Evolutionary conservation across 2,329 filamentous ascomycete species (phyloP).

Genomic region (Diaporthe amygdali): DNA sequence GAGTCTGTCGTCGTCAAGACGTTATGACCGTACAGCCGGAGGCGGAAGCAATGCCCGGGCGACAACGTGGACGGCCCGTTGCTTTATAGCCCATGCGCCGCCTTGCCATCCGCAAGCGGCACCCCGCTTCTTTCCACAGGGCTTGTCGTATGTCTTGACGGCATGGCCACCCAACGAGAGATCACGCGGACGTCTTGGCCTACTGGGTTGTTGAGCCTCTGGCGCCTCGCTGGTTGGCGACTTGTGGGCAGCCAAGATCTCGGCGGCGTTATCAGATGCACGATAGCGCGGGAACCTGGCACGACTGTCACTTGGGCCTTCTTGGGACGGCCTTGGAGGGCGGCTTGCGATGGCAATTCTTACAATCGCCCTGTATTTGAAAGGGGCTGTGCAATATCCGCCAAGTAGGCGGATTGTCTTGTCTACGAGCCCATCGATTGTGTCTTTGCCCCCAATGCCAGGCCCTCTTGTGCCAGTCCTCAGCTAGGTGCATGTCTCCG

Average conservation of each 20-base stretch:
- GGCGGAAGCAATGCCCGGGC: neutral
- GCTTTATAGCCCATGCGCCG: neutral
- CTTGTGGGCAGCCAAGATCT: constrained; percentile 5
- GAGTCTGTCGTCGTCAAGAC: constrained; percentile 14
- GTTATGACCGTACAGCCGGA: constrained; percentile 5
- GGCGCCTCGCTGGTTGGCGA: constrained; percentile 9
- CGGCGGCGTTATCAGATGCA: constrained; percentile 15
- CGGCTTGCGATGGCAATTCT: neutral
- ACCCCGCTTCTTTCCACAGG: neutral
- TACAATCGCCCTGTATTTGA: neutral
- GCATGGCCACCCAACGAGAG: constrained; percentile 13
- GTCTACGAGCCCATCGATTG: neutral
- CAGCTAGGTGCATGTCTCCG: neutral
- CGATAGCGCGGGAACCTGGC: constrained; percentile 16
- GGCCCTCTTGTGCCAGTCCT: neutral
- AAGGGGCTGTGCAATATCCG: constrained; percentile 4
- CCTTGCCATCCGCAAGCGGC: neutral
- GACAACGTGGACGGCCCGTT: neutral
- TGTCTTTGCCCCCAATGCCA: neutral
- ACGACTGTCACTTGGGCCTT: neutral
- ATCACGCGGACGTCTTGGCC: constrained; percentile 6
- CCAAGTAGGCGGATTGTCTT: constrained; percentile 9
- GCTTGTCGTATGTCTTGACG: neutral
- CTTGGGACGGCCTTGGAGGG: neutral
- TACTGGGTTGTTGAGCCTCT: constrained; percentile 7